Percentiles rank a stretch among this genome's conserved stretches.
Conservation (phyloP, 805 yeast genomes). For the Nakazawaea holstii region DNA sequence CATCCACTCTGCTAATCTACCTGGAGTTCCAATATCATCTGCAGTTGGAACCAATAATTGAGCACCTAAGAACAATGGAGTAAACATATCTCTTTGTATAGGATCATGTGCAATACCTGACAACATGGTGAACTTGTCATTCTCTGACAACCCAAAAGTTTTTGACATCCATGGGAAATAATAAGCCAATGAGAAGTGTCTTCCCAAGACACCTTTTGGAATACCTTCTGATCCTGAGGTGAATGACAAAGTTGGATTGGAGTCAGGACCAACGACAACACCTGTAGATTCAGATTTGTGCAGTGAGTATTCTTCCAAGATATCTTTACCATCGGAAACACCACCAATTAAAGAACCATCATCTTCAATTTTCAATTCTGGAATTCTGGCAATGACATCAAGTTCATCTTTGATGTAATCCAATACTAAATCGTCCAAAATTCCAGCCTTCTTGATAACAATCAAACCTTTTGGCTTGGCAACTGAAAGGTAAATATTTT, state of each 20-base stretch:
- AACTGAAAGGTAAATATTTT: constrained; percentile 85
- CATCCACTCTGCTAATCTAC: constrained; percentile 97
- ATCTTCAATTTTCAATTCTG: constrained; percentile 70
- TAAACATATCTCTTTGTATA: constrained; percentile 97
- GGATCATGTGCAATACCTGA: constrained; percentile 99
- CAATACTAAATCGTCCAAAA: constrained; percentile 68
- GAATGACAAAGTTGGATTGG: constrained; percentile 93
- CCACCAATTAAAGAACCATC: constrained; percentile 74
- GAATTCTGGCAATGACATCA: constrained; percentile 65
- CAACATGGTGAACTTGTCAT: constrained; percentile 93
- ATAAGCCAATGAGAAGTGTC: constrained; percentile 95
- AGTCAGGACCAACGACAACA: constrained; percentile 93
- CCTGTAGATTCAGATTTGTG: constrained; percentile 65
- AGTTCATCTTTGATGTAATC: constrained; percentile 72
- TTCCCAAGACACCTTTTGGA: constrained; percentile 97
- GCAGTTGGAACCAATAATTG: constrained; percentile 88
- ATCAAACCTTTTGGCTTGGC: constrained; percentile 91
- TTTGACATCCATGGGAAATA: constrained; percentile 99
- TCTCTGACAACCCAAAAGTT: constrained; percentile 67
- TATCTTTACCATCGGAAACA: constrained; percentile 35
- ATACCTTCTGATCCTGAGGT: constrained; percentile 98
- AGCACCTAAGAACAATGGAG: constrained; percentile 96
- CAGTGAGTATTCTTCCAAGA: constrained; percentile 40
- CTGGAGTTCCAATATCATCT: constrained; percentile 98
- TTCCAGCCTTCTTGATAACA: constrained; percentile 87